Percentiles rank a stretch among this genome's conserved stretches.
Evolutionary conservation across 148 eudicot species (phyloP).

Genomic region (Arbutus unedo): DNA sequence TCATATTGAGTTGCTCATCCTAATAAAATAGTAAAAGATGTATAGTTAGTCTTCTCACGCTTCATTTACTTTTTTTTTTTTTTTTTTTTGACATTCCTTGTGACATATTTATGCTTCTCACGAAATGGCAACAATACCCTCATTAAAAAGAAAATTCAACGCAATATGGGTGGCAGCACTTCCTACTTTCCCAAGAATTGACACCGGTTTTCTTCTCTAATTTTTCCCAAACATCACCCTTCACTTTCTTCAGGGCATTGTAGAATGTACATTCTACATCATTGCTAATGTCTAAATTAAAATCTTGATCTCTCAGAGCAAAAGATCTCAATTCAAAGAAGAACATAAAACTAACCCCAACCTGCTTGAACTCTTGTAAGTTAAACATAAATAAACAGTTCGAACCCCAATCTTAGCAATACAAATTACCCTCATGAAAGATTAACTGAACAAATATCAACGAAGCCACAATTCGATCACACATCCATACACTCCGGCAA

Average conservation of each 20-base stretch:
- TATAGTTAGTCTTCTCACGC: not conserved
- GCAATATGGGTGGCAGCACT: not conserved
- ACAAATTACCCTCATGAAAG: not conserved
- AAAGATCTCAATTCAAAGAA: not conserved
- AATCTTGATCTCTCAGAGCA: not conserved
- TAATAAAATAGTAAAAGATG: not conserved
- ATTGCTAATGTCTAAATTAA: not conserved
- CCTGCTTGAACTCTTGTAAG: not conserved
- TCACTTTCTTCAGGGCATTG: not conserved
- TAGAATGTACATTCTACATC: not conserved
- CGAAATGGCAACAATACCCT: not conserved
- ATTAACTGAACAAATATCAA: not conserved
- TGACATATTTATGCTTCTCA: not conserved
- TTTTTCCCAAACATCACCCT: not conserved
- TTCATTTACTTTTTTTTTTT: conserved; percentile 6
- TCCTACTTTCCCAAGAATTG: not conserved
- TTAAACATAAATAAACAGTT: not conserved
- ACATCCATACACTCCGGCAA: not conserved
- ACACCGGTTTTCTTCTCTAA: not conserved
- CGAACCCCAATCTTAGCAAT: not conserved
- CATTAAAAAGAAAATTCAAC: not conserved
- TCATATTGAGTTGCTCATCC: not conserved
- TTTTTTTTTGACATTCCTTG: not conserved
- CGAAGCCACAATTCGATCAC: not conserved
- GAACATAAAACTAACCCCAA: not conserved